Conservation (phyloP, 169 alveolate genomes). For the Fabrea salina region DNA sequence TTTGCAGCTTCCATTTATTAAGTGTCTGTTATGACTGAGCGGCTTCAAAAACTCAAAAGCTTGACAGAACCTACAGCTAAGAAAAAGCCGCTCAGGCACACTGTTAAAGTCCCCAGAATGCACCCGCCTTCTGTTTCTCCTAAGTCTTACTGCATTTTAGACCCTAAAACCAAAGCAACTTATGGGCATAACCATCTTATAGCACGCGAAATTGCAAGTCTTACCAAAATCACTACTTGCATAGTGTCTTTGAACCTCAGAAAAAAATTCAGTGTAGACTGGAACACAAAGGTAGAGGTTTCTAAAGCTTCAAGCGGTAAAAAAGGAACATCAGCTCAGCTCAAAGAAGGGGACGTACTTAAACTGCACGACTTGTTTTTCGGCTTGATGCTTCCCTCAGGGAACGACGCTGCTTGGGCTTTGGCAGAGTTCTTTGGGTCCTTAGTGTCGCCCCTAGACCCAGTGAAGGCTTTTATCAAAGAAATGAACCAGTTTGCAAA, state of each 20-base stretch:
- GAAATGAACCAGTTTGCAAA: slow-evolving; percentile 56
- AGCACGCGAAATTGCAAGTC: slow-evolving; percentile 70
- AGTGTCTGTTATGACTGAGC: no score
- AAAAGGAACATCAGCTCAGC: slow-evolving; percentile 44
- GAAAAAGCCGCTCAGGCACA: no score
- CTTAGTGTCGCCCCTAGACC: not conserved
- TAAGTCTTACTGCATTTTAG: no score
- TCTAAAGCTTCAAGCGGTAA: not conserved
- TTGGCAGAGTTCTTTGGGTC: slow-evolving; percentile 59
- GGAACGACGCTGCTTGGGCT: slow-evolving; percentile 61
- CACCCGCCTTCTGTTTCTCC: no score
- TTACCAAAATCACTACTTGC: slow-evolving; percentile 76
- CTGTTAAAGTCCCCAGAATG: no score
- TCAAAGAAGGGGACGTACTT: slow-evolving; percentile 37
- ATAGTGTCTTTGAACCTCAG: not conserved
- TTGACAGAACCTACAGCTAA: no score
- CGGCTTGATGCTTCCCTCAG: slow-evolving; percentile 56
- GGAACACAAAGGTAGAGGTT: not conserved
- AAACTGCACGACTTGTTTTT: slow-evolving; percentile 38
- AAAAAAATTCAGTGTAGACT: not conserved
- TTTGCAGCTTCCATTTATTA: no score
- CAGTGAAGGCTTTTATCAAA: slow-evolving; percentile 38
- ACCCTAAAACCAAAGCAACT: no score
- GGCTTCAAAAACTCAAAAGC: no score
- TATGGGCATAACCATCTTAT: slow-evolving; percentile 56